Evolutionary conservation across 805 yeast genomes (phyloP).

Genomic region (Kurtzmaniella fragi): DNA sequence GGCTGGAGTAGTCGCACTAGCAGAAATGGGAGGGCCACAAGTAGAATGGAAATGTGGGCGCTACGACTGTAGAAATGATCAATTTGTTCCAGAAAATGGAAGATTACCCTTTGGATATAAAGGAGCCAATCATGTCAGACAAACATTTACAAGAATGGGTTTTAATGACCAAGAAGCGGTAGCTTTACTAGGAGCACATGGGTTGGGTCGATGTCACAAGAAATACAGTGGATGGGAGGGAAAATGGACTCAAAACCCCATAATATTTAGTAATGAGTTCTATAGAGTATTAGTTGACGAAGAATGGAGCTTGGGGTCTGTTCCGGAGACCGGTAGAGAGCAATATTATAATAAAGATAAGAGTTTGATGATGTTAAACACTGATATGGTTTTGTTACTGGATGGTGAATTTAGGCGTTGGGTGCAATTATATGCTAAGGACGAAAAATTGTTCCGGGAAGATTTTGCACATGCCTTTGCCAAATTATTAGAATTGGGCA

Average conservation of each 20-base stretch:
- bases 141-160: conserved; percentile 47
- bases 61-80: conserved; percentile 24
- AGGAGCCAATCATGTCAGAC: conserved; percentile 41
- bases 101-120: conserved; percentile 47
- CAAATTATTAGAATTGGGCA: conserved; percentile 73
- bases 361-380: conserved; percentile 79
- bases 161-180: conserved; percentile 70
- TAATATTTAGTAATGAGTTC: conserved; percentile 69
- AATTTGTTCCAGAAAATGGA: conserved; percentile 41
- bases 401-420: conserved; percentile 56
- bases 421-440: conserved; percentile 65
- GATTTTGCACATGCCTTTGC: conserved; percentile 66
- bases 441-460: conserved; percentile 54
- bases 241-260: conserved; percentile 85
- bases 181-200: conserved; percentile 70
- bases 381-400: conserved; percentile 66
- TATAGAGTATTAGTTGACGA: conserved; percentile 35
- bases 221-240: conserved; percentile 77
- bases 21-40: conserved; percentile 61
- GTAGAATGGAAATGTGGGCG: conserved; percentile 55
- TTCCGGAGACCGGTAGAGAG: conserved; percentile 45
- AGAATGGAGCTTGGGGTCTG: conserved; percentile 45
- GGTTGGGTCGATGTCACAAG: conserved; percentile 71
- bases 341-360: conserved; percentile 60
- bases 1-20: conserved; percentile 63